Base-by-base conservation (phyloP, 2,329 filamentous ascomycete species). In the Amauroascus niger region DNA sequence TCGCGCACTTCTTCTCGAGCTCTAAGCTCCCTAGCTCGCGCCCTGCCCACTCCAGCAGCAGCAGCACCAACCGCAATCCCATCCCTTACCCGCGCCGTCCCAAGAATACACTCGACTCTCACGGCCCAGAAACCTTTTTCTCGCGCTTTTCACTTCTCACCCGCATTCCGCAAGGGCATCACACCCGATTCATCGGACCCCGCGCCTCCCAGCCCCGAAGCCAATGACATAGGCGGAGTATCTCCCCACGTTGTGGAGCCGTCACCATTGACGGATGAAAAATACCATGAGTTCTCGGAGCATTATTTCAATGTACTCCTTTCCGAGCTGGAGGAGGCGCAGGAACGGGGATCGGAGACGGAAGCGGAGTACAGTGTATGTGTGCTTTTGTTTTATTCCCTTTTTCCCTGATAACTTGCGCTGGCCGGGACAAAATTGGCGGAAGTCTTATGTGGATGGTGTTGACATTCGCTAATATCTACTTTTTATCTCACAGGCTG, bases 331-430 rank as follows among this genome's bases (percentile, higher is more conserved):
- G 93, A 98, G 72, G 77, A 80, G 56, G 69, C 86, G 28, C 82
- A 87, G 62, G 93, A 97, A 64, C 73, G 77, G 30, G 82, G 86
- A 7, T 66, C 67, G 0, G 86, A 89, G 52, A 71, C 95, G 5
- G 93, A 98, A 61, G 85, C 93, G 4, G 93, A 98, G 65, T 97
- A 85, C 63, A 85, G 84, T 57, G 91, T 96, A 76, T 58, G 84
- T 76, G 9, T 9, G 5, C 2, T 39, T 16, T n/a, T n/a, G n/a
- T n/a, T n/a, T n/a, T n/a, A n/a, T n/a, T n/a, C n/a, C n/a, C n/a
- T n/a, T n/a, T n/a, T n/a, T n/a, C n/a, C n/a, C n/a, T n/a, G n/a
- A n/a, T 30, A 30, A 30, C 26, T 9, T 30, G 9, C 26, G 26
- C 9, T 9, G 9, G 9, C 26, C 9, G 26, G 26, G 9, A 30